These are phyloP conservation scores for Zanthoxylum bungeanum DNA, from an alignment of 345 rosid genomes.

Conservation along the genomic window DNA sequence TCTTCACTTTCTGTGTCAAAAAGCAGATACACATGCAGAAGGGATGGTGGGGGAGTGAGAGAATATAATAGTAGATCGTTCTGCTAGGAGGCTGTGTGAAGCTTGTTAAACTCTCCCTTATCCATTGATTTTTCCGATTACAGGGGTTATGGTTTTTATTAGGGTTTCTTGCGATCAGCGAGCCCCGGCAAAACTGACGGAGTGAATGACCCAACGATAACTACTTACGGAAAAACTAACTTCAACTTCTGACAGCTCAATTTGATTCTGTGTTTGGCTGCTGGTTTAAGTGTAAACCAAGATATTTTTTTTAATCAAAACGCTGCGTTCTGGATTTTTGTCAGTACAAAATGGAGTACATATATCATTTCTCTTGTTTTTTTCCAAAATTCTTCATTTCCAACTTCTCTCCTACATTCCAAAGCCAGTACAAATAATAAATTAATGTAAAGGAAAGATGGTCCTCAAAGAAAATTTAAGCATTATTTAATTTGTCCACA, in stretches of 20 bases:
- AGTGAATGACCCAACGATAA: not conserved
- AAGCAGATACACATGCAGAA: not conserved
- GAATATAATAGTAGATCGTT: conserved; percentile 55
- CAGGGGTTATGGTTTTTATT: conserved; percentile 25
- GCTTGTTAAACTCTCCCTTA: conserved; percentile 63
- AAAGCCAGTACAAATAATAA: not conserved
- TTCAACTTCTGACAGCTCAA: not conserved
- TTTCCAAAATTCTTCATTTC: too few relatives aligned
- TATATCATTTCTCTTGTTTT: too few relatives aligned
- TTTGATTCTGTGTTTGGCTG: too few relatives aligned
- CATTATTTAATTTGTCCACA: conserved; percentile 23
- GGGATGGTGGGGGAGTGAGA: not conserved
- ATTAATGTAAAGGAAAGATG: not conserved
- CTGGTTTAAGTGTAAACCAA: too few relatives aligned
- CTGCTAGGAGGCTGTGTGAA: conserved; percentile 90
- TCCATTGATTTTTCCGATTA: conserved; percentile 43
- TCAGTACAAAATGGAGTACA: too few relatives aligned
- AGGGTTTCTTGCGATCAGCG: not conserved
- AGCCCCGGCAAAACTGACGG: not conserved
- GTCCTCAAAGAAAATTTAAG: not conserved
- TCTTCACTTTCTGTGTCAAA: not conserved
- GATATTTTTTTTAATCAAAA: too few relatives aligned
- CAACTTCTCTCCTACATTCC: too few relatives aligned
- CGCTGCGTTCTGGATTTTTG: too few relatives aligned
- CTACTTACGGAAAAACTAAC: too few relatives aligned